phyloP scores from a whole-genome alignment of 768 basidiomycete species.

The Xerocomus spinulosus region DNA sequence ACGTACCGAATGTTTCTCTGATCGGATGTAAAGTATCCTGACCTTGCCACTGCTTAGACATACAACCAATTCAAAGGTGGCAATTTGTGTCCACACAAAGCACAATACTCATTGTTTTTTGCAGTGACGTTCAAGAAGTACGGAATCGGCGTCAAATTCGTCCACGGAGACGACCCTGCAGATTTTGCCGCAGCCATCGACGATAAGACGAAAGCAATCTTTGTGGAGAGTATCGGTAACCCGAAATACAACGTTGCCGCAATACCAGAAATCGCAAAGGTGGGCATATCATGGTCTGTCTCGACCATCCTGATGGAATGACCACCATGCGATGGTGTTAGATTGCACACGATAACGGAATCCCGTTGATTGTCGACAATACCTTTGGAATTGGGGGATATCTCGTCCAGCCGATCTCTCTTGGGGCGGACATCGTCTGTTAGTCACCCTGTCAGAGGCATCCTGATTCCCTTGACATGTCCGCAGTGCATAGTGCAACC shows the following conservation, averaged over 20 bases:
- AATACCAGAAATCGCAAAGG: conserved; percentile 55
- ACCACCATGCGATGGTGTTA: conserved; percentile 11
- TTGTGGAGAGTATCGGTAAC: conserved; percentile 59
- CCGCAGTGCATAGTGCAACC: conserved; percentile 50
- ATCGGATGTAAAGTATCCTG: background rate
- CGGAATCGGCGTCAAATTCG: conserved; percentile 53
- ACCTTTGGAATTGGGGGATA: conserved; percentile 63
- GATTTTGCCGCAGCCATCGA: conserved; percentile 53
- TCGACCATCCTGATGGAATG: too few relatives aligned
- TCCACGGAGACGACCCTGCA: conserved; percentile 42
- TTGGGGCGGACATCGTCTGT: conserved; percentile 55
- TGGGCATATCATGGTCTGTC: conserved; percentile 18
- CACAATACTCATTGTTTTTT: background rate
- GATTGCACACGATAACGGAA: conserved; percentile 56
- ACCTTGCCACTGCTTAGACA: conserved; percentile 33
- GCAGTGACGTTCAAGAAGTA: conserved; percentile 52
- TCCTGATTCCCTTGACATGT: background rate
- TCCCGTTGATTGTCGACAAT: conserved; percentile 65
- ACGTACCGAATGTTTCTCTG: conserved; percentile 15
- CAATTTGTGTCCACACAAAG: background rate
- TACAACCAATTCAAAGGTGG: conserved; percentile 63
- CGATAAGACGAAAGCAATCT: conserved; percentile 55
- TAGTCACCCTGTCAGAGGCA: conserved; percentile 4
- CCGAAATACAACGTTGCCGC: conserved; percentile 53
- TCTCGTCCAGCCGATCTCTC: conserved; percentile 48